Evolutionary conservation across 2,329 filamentous ascomycete genomes (phyloP), one percentile per base, ranked within the genome.

Genomic region (Fusarium heterosporum): DNA sequence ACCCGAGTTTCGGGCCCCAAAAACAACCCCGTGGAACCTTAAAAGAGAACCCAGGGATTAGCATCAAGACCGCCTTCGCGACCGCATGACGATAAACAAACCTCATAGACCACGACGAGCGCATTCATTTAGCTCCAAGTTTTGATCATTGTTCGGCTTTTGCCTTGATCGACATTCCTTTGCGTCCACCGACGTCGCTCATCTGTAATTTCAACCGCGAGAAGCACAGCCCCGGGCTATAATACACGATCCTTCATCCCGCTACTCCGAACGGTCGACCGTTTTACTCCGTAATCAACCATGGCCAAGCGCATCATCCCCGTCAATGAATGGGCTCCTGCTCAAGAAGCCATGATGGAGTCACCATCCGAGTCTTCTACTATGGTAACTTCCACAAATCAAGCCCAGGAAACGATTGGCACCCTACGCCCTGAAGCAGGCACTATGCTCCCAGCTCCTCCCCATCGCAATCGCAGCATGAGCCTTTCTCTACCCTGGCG

Each of bases 401-500:
- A 65, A 41, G 26, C 61, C 16, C 50, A 67, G 13, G 51, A 41
- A 49, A 45, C 47, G 43, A 34, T 17, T 29, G 39, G 16, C 50
- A 29, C 36, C 30, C 46, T 50, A n/a, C 43, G 41, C 48, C 48
- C 47, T 48, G 63, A 67, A 38, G 43, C 57, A 29, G 57, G 25
- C 28, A 41, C 53, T 13, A 46, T 46, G 39, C 57, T 57, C 41
- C 50, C 61, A 34, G 26, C 39, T 32, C 41, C 36, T 53, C 75
- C 78, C n/a, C 78, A 76, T 61, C 81, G 81, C 22, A 75, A 79
- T 38, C 80, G 83, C 51, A 85, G 83, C 74, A 76, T 83, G 71
- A 87, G 83, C 73, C 75, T 83, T 46, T 84, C 83, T 8, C 71
- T 85, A 14, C 78, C 81, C 8, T 85, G 83, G 82, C 81, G 81